Evolutionary conservation across 2,329 filamentous ascomycete genomes (phyloP).

Genomic region (Penicillium sp.): DNA sequence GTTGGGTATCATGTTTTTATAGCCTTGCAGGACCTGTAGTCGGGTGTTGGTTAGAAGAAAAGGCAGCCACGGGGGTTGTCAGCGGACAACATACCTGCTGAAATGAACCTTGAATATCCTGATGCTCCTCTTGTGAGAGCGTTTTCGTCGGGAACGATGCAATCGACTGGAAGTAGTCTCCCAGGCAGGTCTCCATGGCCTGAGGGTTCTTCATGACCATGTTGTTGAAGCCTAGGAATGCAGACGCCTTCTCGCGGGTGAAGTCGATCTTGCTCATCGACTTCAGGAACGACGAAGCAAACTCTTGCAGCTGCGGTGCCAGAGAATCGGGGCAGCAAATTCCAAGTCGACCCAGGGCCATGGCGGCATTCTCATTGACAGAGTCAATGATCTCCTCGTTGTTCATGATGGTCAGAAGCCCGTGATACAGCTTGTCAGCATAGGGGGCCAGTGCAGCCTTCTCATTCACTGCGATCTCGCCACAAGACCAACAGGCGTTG

Average conservation of each 20-base stretch:
- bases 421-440: slow-evolving; percentile 73
- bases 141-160: slow-evolving; percentile 67
- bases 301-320: slow-evolving; percentile 75
- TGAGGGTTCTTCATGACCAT: slow-evolving; percentile 84
- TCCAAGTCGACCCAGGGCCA: slow-evolving; percentile 85
- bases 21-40: slow-evolving; percentile 47
- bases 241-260: slow-evolving; percentile 91
- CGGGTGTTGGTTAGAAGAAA: not conserved
- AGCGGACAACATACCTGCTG: slow-evolving; percentile 63
- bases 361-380: slow-evolving; percentile 90
- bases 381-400: slow-evolving; percentile 84
- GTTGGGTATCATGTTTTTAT: slow-evolving; percentile 50
- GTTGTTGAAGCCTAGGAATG: slow-evolving; percentile 85
- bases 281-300: slow-evolving; percentile 78
- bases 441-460: slow-evolving; percentile 73
- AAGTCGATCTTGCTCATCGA: slow-evolving; percentile 83
- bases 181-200: slow-evolving; percentile 83
- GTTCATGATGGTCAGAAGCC: slow-evolving; percentile 78
- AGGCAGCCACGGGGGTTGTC: not conserved
- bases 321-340: slow-evolving; percentile 74
- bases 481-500: slow-evolving; percentile 96
- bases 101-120: slow-evolving; percentile 69
- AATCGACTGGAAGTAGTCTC: slow-evolving; percentile 81
- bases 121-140: slow-evolving; percentile 60
- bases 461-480: slow-evolving; percentile 84